Percentiles rank a stretch among this genome's conserved stretches.
phyloP scores from a whole-genome alignment of 768 basidiomycete genomes.

The Boletus sp. region DNA sequence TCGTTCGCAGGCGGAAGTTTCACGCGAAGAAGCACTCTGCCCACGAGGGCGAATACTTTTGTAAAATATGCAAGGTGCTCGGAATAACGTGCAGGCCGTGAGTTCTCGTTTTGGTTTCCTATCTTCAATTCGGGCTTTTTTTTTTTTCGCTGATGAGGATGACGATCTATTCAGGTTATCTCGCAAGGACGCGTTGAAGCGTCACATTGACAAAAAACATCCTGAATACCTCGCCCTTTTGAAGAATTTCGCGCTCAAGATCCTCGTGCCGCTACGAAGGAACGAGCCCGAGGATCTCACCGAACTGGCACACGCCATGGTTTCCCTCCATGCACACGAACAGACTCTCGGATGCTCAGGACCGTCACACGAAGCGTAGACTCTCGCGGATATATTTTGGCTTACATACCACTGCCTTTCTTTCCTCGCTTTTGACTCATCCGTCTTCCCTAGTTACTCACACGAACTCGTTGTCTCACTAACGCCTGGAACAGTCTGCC shows the following conservation, averaged over 20 bases:
- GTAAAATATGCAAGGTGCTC: not conserved
- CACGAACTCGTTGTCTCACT: too few species aligned
- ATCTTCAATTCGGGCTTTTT: not conserved
- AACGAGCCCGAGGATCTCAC: not conserved
- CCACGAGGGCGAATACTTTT: not conserved
- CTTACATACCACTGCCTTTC: too few species aligned
- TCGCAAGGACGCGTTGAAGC: conserved; percentile 1
- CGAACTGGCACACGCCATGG: not conserved
- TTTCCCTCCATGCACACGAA: not conserved
- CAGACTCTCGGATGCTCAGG: too few species aligned
- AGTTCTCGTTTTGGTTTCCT: not conserved
- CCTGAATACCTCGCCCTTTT: not conserved
- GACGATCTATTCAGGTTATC: not conserved
- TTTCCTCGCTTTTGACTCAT: too few species aligned
- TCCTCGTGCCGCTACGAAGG: not conserved
- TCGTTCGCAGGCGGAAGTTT: not conserved
- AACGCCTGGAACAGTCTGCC: too few species aligned
- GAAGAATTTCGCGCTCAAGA: not conserved
- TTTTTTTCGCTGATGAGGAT: not conserved
- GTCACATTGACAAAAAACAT: not conserved
- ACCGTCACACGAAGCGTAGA: too few species aligned
- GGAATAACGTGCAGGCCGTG: not conserved
- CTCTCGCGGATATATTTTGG: too few species aligned
- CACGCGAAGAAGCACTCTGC: not conserved
- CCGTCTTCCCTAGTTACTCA: too few species aligned